Evolutionary conservation across 768 basidiomycete species (phyloP).

Genomic region (Agaricus sinodeliciosus): DNA sequence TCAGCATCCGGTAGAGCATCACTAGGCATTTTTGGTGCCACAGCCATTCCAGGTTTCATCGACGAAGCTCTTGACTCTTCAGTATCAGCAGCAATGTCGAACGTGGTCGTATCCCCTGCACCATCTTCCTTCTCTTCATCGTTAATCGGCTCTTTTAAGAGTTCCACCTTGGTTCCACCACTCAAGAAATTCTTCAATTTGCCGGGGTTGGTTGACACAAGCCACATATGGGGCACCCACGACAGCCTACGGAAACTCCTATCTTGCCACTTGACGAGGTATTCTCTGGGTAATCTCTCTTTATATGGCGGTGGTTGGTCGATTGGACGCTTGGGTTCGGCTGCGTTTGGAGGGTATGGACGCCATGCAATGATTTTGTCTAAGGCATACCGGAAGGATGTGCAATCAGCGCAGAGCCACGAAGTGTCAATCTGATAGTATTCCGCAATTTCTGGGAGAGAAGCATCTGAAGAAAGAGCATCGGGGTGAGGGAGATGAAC

Average conservation of each 20-base stretch:
- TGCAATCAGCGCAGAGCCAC: slow-evolving; percentile 78
- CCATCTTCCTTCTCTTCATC: slow-evolving; percentile 24
- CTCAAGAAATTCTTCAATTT: slow-evolving; percentile 76
- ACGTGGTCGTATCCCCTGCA: slow-evolving; percentile 13
- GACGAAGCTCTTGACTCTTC: slow-evolving; percentile 30
- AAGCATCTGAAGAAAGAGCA: slow-evolving; percentile 23
- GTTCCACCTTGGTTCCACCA: slow-evolving; percentile 60
- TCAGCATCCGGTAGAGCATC: slow-evolving; percentile 64
- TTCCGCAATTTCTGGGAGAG: slow-evolving; percentile 41
- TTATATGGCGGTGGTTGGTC: slow-evolving; percentile 47
- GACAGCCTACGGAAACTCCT: slow-evolving; percentile 72
- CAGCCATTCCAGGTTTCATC: slow-evolving; percentile 22
- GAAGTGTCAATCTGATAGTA: slow-evolving; percentile 48
- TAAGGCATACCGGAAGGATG: slow-evolving; percentile 58
- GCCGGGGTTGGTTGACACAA: slow-evolving; percentile 54
- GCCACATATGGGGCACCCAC: slow-evolving; percentile 95
- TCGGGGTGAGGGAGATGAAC: slow-evolving; percentile 53
- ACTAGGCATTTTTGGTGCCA: slow-evolving; percentile 19
- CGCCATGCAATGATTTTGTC: slow-evolving; percentile 94
- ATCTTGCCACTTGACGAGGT: slow-evolving; percentile 85
- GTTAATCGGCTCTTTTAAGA: slow-evolving; percentile 44
- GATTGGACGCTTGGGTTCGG: slow-evolving; percentile 37
- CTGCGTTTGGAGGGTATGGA: slow-evolving; percentile 62
- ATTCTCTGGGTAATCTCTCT: slow-evolving; percentile 72
- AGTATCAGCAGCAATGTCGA: slow-evolving; percentile 34